phyloP scores from a whole-genome alignment of 2,329 filamentous ascomycete species.

The Paecilomyces sp. region DNA sequence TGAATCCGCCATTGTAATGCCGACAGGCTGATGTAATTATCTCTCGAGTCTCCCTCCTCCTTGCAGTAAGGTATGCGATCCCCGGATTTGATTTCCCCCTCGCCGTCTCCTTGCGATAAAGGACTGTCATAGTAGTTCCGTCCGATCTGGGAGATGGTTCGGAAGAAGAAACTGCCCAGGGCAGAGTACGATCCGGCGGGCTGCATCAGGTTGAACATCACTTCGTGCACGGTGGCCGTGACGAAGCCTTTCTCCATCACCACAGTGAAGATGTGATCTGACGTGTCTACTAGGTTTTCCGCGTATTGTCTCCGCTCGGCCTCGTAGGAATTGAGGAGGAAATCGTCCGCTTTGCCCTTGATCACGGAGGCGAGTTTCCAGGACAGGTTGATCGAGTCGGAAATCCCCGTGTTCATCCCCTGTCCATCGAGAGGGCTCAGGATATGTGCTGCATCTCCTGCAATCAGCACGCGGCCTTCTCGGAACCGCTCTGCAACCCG shows the following conservation, averaged over 20 bases:
- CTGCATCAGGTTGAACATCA: neutral
- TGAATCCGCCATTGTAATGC: neutral
- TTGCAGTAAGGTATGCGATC: neutral
- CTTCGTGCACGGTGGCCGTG: neutral
- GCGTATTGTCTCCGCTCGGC: neutral
- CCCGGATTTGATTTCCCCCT: neutral
- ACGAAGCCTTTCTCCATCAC: neutral
- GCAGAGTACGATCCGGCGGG: neutral
- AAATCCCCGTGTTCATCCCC: conserved; percentile 52
- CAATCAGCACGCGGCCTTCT: conserved; percentile 45
- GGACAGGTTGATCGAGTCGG: conserved; percentile 48
- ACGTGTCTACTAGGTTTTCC: neutral
- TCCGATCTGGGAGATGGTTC: neutral
- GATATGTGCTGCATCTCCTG: conserved; percentile 52
- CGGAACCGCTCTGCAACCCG: conserved; percentile 37
- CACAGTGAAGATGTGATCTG: neutral
- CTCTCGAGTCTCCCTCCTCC: neutral
- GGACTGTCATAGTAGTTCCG: neutral
- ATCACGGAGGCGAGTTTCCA: conserved; percentile 36
- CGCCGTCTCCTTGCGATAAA: neutral
- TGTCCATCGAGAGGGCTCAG: conserved; percentile 51
- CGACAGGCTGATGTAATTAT: neutral
- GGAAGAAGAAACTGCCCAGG: neutral
- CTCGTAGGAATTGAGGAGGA: neutral
- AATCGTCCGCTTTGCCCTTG: neutral